Base-by-base conservation (phyloP, 1,284 basidiomycete species). In the Naganishia cerealis region DNA sequence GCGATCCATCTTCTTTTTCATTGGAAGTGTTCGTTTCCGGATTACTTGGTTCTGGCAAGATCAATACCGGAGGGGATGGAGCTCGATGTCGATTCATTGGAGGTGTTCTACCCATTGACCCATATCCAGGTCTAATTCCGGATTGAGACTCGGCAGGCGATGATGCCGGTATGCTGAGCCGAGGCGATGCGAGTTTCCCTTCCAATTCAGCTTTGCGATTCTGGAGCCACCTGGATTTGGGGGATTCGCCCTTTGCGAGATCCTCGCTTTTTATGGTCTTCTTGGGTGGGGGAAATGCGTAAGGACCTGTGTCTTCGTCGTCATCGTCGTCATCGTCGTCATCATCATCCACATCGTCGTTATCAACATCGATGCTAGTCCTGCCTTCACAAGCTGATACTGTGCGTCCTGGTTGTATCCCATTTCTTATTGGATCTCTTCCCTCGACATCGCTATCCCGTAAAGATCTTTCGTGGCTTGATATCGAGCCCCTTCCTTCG, bases 311-410 rank as follows among this genome's bases (percentile, higher is more conserved):
- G 40, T 68, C 67, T 18, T 55, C 52, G 46, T 74, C 77, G 71
- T 80, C 80, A 52, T 73, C 74, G 9, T 72, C 71, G 36, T 72
- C 68, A 18, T 58, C 72, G 16, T 71, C 71, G 40, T 70, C 67
- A 24, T 70, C 67, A 46, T 59, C 73, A 16, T 71, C 71, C 39
- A 67, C 67, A n/a, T 70, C 66, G 46, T 62, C 55, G 1, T 38
- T 61, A 9, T 43, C 38, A 24, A 33, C 29, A 46, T 50, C 46
- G 46, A 50, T 24, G 46, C 46, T 10, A 21, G 21, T 50, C 46
- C 46, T 50, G n/a, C 21, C 21, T 50, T 21, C 46, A 50, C 0
- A 21, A n/a, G 7, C 46, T 6, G n/a, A 24, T n/a, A n/a, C 18
- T 21, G 3, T 50, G 13, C 21, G 46, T 21, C 46, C 46, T 7